Conservation (phyloP, 2,329 filamentous ascomycete species). For the Colletotrichum camelliae region DNA sequence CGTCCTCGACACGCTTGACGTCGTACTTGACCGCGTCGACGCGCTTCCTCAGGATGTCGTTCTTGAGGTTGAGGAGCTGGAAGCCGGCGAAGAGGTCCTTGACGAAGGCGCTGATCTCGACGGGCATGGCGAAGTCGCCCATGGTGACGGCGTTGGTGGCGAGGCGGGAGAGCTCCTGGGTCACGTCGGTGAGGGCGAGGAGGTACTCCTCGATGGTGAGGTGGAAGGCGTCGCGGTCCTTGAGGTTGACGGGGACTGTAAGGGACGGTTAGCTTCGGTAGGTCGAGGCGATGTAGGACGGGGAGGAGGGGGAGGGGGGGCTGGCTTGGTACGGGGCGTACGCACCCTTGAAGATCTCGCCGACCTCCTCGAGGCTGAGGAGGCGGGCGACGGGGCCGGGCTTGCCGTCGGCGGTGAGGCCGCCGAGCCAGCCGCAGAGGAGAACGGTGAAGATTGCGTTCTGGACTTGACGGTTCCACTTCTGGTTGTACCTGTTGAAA, state of each 20-base stretch:
- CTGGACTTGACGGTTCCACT: constrained; percentile 87
- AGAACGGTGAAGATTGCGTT: constrained; percentile 70
- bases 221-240: constrained; percentile 89
- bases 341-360: constrained; percentile 75
- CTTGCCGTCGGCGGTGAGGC: constrained; percentile 60
- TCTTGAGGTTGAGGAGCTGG: constrained; percentile 97
- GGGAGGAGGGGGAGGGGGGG: background rate
- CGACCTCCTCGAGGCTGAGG: constrained; percentile 87
- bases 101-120: constrained; percentile 89
- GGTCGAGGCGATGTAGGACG: background rate
- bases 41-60: constrained; percentile 85
- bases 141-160: constrained; percentile 94
- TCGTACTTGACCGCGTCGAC: constrained; percentile 96
- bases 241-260: constrained; percentile 87
- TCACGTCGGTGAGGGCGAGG: constrained; percentile 82
- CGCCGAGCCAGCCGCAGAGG: constrained; percentile 78
- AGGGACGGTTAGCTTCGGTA: background rate
- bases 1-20: constrained; percentile 97
- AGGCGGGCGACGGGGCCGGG: constrained; percentile 67
- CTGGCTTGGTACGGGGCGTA: background rate
- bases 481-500: constrained; percentile 70
- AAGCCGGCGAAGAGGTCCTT: constrained; percentile 97
- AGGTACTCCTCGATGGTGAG: constrained; percentile 98
- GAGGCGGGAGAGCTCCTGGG: constrained; percentile 88
- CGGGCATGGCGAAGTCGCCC: constrained; percentile 83